These are phyloP conservation scores for Populus simonii DNA, from an alignment of 345 rosid genomes.

Conservation along the genomic window DNA sequence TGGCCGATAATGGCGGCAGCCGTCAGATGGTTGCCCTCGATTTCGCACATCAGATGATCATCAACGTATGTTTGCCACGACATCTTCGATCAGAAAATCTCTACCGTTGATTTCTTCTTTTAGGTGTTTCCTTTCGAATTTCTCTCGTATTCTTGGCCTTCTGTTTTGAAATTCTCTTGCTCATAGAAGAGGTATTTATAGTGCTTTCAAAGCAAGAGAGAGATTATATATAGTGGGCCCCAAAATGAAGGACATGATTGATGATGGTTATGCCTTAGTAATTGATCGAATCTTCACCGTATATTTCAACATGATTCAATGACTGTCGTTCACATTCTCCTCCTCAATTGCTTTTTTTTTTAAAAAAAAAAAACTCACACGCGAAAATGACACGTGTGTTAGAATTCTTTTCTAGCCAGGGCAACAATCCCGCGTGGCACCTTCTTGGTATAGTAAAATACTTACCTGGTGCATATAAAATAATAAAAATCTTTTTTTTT, in stretches of 20 bases:
- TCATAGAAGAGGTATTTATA: constrained; percentile 29
- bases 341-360: not conserved
- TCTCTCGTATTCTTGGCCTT: constrained; percentile 1
- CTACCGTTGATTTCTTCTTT: not conserved
- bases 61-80: constrained; percentile 28
- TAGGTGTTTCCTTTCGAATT: not conserved
- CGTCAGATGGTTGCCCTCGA: constrained; percentile 20
- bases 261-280: not conserved
- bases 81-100: constrained; percentile 11
- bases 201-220: not conserved
- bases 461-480: not conserved
- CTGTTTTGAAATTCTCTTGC: constrained; percentile 4
- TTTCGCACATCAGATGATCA: constrained; percentile 24
- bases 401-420: not conserved
- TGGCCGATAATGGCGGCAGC: constrained; percentile 24
- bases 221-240: constrained; percentile 8
- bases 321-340: constrained; percentile 32
- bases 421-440: not conserved
- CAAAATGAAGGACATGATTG: not conserved
- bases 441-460: not conserved
- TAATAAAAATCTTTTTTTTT: not conserved
- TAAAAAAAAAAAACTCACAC: not conserved
- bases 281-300: constrained; percentile 22
- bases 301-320: constrained; percentile 17
- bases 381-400: not conserved